Evolutionary conservation across 352 stramenopile genomes (phyloP).

Genomic region (Pythium myriotylum): DNA sequence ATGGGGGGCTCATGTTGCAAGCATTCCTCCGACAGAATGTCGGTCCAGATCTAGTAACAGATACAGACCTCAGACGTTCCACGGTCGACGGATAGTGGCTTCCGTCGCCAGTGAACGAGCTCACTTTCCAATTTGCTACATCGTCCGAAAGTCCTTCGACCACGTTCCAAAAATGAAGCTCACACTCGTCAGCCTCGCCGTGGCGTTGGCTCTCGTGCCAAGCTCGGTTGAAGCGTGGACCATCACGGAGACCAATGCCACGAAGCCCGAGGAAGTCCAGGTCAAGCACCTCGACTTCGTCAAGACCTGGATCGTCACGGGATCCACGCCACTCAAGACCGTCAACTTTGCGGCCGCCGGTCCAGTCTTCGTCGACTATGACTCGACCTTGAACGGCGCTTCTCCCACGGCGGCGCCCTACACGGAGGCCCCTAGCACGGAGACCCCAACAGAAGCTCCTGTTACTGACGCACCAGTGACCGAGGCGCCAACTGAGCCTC

Average conservation of each 20-base stretch:
- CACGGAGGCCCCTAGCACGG: slow-evolving; percentile 3
- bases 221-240: slow-evolving; percentile 14
- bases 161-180: slow-evolving; percentile 21
- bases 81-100: background rate
- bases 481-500: background rate
- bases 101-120: background rate
- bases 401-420: slow-evolving; percentile 21
- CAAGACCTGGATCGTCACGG: slow-evolving; percentile 24
- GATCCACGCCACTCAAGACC: slow-evolving; percentile 5
- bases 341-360: slow-evolving; percentile 16
- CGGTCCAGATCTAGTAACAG: no score
- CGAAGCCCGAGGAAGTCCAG: slow-evolving; percentile 3
- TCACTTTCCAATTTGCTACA: slow-evolving; percentile 22
- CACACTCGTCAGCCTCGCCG: slow-evolving; percentile 3
- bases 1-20: no score
- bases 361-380: slow-evolving; percentile 24
- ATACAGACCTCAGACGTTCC: no score
- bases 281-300: slow-evolving; percentile 20
- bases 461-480: background rate
- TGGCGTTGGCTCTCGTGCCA: background rate
- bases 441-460: background rate
- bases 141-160: background rate
- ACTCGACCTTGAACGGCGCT: slow-evolving; percentile 10
- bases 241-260: slow-evolving; percentile 20
- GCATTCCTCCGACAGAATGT: no score